Evolutionary conservation across 2,329 filamentous ascomycete species (phyloP), one percentile per base, ranked within the genome.

Genomic region (Calonectria crousiana): DNA sequence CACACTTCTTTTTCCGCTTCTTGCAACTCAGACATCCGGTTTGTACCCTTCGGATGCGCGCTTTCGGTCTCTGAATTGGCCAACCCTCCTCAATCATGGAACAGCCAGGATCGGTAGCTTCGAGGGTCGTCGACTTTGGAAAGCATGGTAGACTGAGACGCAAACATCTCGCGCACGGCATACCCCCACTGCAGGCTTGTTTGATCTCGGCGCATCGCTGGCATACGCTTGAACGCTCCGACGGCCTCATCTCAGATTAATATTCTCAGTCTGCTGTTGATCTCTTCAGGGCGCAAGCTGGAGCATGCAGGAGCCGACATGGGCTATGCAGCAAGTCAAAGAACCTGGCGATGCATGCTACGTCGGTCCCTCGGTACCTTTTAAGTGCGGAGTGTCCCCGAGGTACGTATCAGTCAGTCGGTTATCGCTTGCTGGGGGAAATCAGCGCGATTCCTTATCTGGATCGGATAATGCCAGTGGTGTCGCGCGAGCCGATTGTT

Each of bases 1-100:
- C 86, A 78, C 86, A 88, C 78, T 88, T 88, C 83, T 88, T 88
- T 82, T 88, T 87, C 56, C 86, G 84, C 32, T 82, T 82, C 76
- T 87, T 86, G 79, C 86, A 88, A 75, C 86, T 87, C 66, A 86
- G 75, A 76, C 86, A 88, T 16, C 86, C 86, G 38, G 83, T 84
- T 77, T 84, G 83, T 5, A 84, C 83, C 38, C 83, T 78, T 10
- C 81, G 78, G 47, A 84, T 84, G 49, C 80, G 81, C 6, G 82
- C 83, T 74, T 83, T 84, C 69, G 83, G 82, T 36, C 77, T 56
- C n/a, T 83, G 78, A 8, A 74, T 75, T 2, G 36, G 9, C 28
- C 58, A 64, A 36, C 23, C 23, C 13, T 20, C 36, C 20, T 16
- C 53, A n/a, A 34, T 34, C 10, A 4, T n/a, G 11, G 20, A n/a